Conservation (phyloP, 805 yeast genomes). For the Yarrowia divulgata region DNA sequence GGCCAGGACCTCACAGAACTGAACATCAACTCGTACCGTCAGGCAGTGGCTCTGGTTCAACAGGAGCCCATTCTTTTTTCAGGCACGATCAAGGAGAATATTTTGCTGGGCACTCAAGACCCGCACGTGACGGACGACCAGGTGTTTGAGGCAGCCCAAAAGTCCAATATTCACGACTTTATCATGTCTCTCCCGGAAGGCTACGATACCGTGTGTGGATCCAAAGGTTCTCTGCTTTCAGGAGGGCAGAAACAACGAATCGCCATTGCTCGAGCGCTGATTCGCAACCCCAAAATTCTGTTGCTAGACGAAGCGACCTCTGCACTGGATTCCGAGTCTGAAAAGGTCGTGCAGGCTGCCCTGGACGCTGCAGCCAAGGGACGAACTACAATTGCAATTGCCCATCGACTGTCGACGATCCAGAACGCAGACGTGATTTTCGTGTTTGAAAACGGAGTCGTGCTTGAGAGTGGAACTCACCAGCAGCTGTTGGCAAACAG, state of each 20-base stretch:
- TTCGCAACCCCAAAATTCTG: slow-evolving; percentile 68
- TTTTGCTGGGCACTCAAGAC: slow-evolving; percentile 57
- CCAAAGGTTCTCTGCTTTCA: slow-evolving; percentile 64
- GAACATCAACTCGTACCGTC: slow-evolving; percentile 59
- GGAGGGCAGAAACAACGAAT: slow-evolving; percentile 82
- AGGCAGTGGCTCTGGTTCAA: slow-evolving; percentile 64
- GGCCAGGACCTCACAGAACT: slow-evolving; percentile 58
- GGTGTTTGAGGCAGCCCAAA: slow-evolving; percentile 56
- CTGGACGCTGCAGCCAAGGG: slow-evolving; percentile 68
- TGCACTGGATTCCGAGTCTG: slow-evolving; percentile 73
- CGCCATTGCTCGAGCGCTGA: slow-evolving; percentile 76
- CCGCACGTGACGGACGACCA: slow-evolving; percentile 53
- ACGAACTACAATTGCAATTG: slow-evolving; percentile 84
- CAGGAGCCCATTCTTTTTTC: slow-evolving; percentile 67
- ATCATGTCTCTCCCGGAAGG: slow-evolving; percentile 64
- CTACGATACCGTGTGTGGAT: slow-evolving; percentile 63
- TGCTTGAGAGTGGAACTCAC: slow-evolving; percentile 67
- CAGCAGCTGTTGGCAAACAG: slow-evolving; percentile 54
- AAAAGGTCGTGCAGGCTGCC: slow-evolving; percentile 75
- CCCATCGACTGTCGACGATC: slow-evolving; percentile 80
- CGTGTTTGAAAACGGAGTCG: slow-evolving; percentile 66
- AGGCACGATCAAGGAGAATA: slow-evolving; percentile 63
- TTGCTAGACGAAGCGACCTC: slow-evolving; percentile 75
- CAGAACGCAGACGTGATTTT: slow-evolving; percentile 66
- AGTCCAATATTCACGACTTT: slow-evolving; percentile 66